These are phyloP conservation scores for Drechslerella dactyloides DNA, from an alignment of 2,329 filamentous ascomycete genomes.

Conservation along the genomic window DNA sequence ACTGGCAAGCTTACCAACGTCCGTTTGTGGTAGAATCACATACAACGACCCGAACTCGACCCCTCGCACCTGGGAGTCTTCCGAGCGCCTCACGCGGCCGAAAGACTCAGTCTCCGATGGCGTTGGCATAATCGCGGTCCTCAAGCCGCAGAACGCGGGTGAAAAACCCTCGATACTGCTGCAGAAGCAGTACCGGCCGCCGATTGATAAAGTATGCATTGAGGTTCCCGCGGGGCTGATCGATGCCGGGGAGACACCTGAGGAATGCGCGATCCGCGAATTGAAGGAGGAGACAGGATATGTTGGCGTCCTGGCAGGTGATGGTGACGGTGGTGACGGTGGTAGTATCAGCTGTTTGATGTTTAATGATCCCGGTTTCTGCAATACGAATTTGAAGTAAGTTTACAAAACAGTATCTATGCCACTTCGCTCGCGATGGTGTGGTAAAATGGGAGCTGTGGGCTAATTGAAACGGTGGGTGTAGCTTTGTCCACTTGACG, in stretches of 20 bases:
- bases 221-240: conserved; percentile 71
- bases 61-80: conserved; percentile 72
- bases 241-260: conserved; percentile 68
- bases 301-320: conserved; percentile 61
- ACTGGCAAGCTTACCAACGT: too few species aligned
- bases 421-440: conserved; percentile 5
- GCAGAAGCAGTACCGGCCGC: conserved; percentile 72
- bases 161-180: conserved; percentile 63
- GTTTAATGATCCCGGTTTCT: conserved; percentile 55
- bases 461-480: conserved; percentile 11
- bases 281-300: conserved; percentile 73
- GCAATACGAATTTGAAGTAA: conserved; percentile 50
- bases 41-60: conserved; percentile 70
- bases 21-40: conserved; percentile 60
- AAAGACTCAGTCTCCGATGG: conserved; percentile 70
- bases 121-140: conserved; percentile 74
- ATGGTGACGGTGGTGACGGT: conserved; percentile 48
- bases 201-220: conserved; percentile 67
- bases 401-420: conserved; percentile 13
- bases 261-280: conserved; percentile 69
- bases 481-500: conserved; percentile 61
- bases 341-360: conserved; percentile 55
- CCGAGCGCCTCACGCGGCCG: conserved; percentile 73
- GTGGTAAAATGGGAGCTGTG: too few species aligned
- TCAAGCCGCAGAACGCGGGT: conserved; percentile 61